Evolutionary conservation across 345 rosid species (phyloP), one percentile per base, ranked within the genome.

Genomic region (Gossypium arboreum): DNA sequence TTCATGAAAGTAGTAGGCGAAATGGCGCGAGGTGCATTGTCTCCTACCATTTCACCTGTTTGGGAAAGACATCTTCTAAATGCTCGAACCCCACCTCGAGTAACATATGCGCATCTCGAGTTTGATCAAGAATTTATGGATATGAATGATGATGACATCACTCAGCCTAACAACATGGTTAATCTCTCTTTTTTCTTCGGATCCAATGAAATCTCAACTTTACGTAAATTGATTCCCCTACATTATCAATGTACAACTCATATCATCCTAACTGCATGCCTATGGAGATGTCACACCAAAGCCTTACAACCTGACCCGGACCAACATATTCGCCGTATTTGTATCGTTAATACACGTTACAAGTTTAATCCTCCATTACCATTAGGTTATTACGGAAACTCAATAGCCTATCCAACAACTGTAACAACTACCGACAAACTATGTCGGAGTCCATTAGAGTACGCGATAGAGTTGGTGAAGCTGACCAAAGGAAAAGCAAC

Each of bases 231-330:
- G 69, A 50, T 81, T 54, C 79, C 84, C 3, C 39, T 54, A 2
- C 76, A 61, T 43, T 66, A 56, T 54, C 8, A 10, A 55, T 76
- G 74, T 75, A 80, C 84, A 10, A 20, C 48, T 25, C 7, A 81
- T 12, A 84, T 83, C 59, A 58, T 12, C 2, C 22, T 85, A 1
- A 76, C 81, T 3, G 76, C 88, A 3, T 78, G 82, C 59, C 12
- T 85, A 2, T 85, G 88, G 88, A 70, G 79, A 43, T 77, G 74
- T 2, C 83, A 83, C 44, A 79, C 88, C 3, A 3, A 68, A 8
- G 84, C 85, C 47, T 39, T 85, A 9, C 44, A 43, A 39, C 74
- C 75, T 2, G 69, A 76, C 55, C 81, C 76, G 1, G 20, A 73
- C 12, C 76, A 78, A n/a, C 81, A 80, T 52, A 72, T 80, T 75